Conservation (phyloP, 805 yeast genomes). For the Lipomyces orientalis region DNA sequence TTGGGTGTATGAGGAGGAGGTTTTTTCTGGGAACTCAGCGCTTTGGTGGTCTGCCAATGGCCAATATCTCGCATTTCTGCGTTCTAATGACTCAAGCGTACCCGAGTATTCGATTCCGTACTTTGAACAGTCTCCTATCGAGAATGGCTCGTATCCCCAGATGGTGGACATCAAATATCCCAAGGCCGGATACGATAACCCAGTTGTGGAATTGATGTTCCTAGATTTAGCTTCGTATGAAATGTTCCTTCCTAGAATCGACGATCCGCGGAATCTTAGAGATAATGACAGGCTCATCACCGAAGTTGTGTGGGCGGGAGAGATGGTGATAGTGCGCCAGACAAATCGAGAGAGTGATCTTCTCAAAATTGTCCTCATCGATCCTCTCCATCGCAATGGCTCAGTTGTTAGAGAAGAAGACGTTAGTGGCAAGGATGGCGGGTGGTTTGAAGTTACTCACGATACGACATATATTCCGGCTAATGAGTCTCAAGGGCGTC, state of each 20-base stretch:
- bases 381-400: conserved; percentile 50
- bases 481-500: conserved; percentile 51
- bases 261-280: conserved; percentile 49
- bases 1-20: conserved; percentile 95
- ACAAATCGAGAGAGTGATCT: conserved; percentile 71
- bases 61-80: conserved; percentile 63
- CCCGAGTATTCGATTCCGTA: conserved; percentile 76
- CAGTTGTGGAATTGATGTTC: conserved; percentile 61
- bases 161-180: conserved; percentile 73
- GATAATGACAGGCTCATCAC: conserved; percentile 60
- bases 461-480: conserved; percentile 64
- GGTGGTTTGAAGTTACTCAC: conserved; percentile 82
- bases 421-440: conserved; percentile 52
- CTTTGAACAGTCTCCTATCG: conserved; percentile 60
- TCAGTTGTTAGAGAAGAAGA: conserved; percentile 56
- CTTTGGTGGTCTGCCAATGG: conserved; percentile 90
- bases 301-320: conserved; percentile 75
- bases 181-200: conserved; percentile 81
- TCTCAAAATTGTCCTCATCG: conserved; percentile 61
- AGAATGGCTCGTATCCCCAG: conserved; percentile 62
- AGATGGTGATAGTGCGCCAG: conserved; percentile 57
- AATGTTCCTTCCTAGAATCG: conserved; percentile 46
- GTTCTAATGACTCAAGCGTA: conserved; percentile 75
- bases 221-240: conserved; percentile 48
- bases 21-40: conserved; percentile 69